Evolutionary conservation across 2,329 filamentous ascomycete genomes (phyloP).

Genomic region (Pezicula radicicola): DNA sequence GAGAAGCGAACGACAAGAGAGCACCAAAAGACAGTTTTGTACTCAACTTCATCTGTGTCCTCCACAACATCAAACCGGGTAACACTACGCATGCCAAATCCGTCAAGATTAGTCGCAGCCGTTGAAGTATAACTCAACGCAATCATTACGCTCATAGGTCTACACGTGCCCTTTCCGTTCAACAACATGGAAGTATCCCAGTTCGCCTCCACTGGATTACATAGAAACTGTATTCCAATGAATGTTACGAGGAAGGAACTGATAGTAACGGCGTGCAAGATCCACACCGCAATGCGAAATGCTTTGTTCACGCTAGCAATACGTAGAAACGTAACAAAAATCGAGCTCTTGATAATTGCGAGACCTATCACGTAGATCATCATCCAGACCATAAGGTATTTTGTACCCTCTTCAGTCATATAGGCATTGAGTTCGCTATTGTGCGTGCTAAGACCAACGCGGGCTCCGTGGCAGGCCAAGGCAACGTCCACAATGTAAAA

Average conservation of each 20-base stretch:
- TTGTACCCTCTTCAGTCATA: conserved; percentile 10
- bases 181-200: conserved; percentile 9
- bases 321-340: conserved; percentile 19
- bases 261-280: conserved; percentile 4
- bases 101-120: conserved; percentile 29
- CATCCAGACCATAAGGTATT: conserved; percentile 21
- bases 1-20: conserved; percentile 20
- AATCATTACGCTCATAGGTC: conserved; percentile 15
- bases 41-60: conserved; percentile 26
- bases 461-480: conserved; percentile 17
- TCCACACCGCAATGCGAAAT: not conserved
- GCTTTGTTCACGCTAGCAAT: conserved; percentile 6
- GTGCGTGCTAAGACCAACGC: conserved; percentile 14
- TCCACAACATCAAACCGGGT: conserved; percentile 30
- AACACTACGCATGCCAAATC: conserved; percentile 29
- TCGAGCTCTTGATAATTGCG: conserved; percentile 17
- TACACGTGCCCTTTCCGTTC: conserved; percentile 12
- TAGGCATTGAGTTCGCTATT: conserved; percentile 11
- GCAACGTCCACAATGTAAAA: conserved; percentile 2
- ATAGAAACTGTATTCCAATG: conserved; percentile 14
- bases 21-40: conserved; percentile 22
- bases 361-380: conserved; percentile 17
- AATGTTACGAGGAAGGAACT: conserved; percentile 15
- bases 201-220: conserved; percentile 15
- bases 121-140: conserved; percentile 27